Conservation (phyloP, 2,329 filamentous ascomycete species). For the Verticillium zaregamsianum region DNA sequence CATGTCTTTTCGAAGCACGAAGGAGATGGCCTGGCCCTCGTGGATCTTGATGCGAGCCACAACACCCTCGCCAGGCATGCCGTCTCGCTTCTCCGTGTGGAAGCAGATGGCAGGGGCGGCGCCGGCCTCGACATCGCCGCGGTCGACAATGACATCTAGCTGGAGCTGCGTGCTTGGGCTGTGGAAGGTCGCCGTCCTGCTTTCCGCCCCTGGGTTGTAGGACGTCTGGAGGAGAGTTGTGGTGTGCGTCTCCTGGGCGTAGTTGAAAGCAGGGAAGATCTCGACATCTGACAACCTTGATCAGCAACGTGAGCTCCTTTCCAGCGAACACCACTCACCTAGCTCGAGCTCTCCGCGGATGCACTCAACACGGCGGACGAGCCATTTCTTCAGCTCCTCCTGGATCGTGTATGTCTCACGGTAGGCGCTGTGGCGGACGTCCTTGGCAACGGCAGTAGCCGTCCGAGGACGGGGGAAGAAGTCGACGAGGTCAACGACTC, state of each 20-base stretch:
- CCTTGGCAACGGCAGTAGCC: slow-evolving; percentile 44
- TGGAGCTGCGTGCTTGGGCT: slow-evolving; percentile 57
- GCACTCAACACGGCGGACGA: slow-evolving; percentile 69
- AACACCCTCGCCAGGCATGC: slow-evolving; percentile 58
- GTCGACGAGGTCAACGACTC: slow-evolving; percentile 68
- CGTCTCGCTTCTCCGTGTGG: slow-evolving; percentile 43
- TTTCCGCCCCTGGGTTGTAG: slow-evolving; percentile 36
- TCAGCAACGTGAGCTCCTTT: background rate
- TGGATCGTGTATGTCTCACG: slow-evolving; percentile 50
- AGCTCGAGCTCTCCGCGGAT: slow-evolving; percentile 63
- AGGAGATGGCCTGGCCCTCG: slow-evolving; percentile 66
- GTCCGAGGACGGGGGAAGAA: slow-evolving; percentile 70
- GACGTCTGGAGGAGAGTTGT: slow-evolving; percentile 48
- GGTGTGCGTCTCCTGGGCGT: slow-evolving; percentile 59
- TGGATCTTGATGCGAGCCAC: slow-evolving; percentile 53
- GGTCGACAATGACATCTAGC: slow-evolving; percentile 63
- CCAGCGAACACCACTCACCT: slow-evolving; percentile 29
- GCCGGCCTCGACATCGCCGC: slow-evolving; percentile 41
- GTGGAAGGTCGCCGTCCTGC: slow-evolving; percentile 61
- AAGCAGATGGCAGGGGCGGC: slow-evolving; percentile 49
- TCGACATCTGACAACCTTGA: slow-evolving; percentile 48
- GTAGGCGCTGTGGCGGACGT: slow-evolving; percentile 44
- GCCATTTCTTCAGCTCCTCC: slow-evolving; percentile 64
- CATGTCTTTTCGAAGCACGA: slow-evolving; percentile 62
- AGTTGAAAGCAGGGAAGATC: slow-evolving; percentile 69